Percentiles rank a stretch among this genome's conserved stretches.
Evolutionary conservation across 345 rosid species (phyloP).

Genomic region (Erodium maritimum): DNA sequence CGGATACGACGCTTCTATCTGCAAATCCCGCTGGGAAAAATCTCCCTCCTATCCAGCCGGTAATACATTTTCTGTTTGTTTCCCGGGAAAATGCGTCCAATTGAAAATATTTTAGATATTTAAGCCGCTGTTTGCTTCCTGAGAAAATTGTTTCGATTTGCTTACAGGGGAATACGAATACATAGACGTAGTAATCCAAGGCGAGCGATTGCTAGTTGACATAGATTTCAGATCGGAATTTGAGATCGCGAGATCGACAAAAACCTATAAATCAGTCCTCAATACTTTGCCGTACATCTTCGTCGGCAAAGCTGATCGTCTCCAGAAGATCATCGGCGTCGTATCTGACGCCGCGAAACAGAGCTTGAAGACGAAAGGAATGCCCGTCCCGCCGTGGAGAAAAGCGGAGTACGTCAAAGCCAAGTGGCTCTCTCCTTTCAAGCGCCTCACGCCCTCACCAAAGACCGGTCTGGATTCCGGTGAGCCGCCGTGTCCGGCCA

Average conservation of each 20-base stretch:
- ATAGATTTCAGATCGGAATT: constrained; percentile 75
- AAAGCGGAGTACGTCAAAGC: constrained; percentile 70
- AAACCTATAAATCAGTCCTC: constrained; percentile 53
- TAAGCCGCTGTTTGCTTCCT: too few relatives aligned
- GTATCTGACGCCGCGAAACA: constrained; percentile 62
- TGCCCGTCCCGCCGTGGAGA: constrained; percentile 87
- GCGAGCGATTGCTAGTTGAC: constrained; percentile 62
- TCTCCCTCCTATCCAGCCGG: constrained; percentile 62
- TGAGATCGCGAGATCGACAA: constrained; percentile 79
- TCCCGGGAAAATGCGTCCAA: too few relatives aligned
- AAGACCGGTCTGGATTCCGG: too few relatives aligned
- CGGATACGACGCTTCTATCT: constrained; percentile 65
- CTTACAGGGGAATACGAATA: constrained; percentile 70
- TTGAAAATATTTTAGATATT: too few relatives aligned
- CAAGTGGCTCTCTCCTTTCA: constrained; percentile 64
- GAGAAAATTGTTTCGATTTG: background rate
- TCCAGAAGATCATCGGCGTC: constrained; percentile 46
- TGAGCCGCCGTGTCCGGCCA: background rate
- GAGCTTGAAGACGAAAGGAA: constrained; percentile 84
- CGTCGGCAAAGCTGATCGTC: constrained; percentile 63
- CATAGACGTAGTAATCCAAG: constrained; percentile 47
- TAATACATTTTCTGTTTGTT: constrained; percentile 11
- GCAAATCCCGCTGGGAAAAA: constrained; percentile 90
- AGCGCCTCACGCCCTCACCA: constrained; percentile 11
- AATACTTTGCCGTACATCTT: constrained; percentile 65